Evolutionary conservation across 768 basidiomycete species (phyloP).

Genomic region (Cantharellus anzutake): DNA sequence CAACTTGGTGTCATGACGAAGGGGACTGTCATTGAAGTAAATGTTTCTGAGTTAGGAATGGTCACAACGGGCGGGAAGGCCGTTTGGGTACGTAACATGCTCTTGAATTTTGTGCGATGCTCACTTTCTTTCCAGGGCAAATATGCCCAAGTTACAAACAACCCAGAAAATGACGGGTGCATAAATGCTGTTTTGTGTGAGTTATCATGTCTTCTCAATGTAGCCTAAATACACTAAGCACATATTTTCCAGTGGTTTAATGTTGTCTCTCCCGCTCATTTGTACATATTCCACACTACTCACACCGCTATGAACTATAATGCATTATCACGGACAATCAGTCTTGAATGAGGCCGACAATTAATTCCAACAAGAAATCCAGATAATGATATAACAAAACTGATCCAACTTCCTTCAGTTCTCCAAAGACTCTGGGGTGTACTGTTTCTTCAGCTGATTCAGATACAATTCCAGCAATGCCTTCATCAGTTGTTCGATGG

Average conservation of each 20-base stretch:
- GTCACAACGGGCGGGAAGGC: conserved; percentile 90
- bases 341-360: too few species aligned
- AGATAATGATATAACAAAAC: too few species aligned
- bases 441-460: conserved; percentile 31
- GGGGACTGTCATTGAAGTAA: conserved; percentile 95
- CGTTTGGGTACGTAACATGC: conserved; percentile 20
- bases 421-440: too few species aligned
- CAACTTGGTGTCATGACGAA: conserved; percentile 95
- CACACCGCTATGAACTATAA: not conserved
- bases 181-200: conserved; percentile 83
- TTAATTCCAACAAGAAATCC: too few species aligned
- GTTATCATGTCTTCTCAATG: conserved; percentile 16
- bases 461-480: conserved; percentile 57
- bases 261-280: not conserved
- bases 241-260: not conserved
- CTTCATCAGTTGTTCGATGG: conserved; percentile 73
- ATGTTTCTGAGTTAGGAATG: conserved; percentile 95
- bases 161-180: conserved; percentile 76
- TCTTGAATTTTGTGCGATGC: not conserved
- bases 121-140: conserved; percentile 29
- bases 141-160: conserved; percentile 13
- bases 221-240: not conserved
- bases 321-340: not conserved
- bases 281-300: too few species aligned
- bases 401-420: too few species aligned